These are phyloP conservation scores for Penicillium sp. DNA, from an alignment of 2,329 filamentous ascomycete species.

Conservation along the genomic window DNA sequence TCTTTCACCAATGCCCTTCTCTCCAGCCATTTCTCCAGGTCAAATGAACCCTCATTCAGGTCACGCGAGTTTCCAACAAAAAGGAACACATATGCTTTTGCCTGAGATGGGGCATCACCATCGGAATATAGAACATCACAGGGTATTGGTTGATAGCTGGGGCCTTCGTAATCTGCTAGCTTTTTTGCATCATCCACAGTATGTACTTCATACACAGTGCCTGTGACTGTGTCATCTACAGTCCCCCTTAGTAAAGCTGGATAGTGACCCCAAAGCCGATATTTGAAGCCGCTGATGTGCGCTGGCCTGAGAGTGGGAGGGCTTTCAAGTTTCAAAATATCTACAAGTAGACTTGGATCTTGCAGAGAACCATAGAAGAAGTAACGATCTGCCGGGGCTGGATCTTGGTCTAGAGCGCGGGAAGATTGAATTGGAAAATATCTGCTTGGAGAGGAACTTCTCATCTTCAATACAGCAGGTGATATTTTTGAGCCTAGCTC, in stretches of 20 bases:
- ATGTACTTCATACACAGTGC: constrained; percentile 18
- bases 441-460: constrained; percentile 1
- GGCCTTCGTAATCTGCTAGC: constrained; percentile 18
- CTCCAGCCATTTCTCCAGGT: not conserved
- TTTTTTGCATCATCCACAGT: constrained; percentile 10
- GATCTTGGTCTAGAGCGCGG: not conserved
- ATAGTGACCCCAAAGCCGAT: constrained; percentile 25
- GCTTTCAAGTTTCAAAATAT: constrained; percentile 18
- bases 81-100: constrained; percentile 5
- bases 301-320: constrained; percentile 17
- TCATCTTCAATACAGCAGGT: constrained; percentile 6
- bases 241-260: constrained; percentile 17
- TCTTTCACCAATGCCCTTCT: not conserved
- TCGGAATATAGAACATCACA: constrained; percentile 15
- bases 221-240: constrained; percentile 10
- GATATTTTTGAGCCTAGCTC: constrained; percentile 4
- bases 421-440: not conserved
- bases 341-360: constrained; percentile 23
- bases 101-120: not conserved
- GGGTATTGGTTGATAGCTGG: constrained; percentile 7
- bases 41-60: constrained; percentile 5
- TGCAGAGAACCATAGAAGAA: constrained; percentile 39
- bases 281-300: constrained; percentile 18
- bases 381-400: constrained; percentile 19
- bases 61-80: constrained; percentile 6